phyloP scores from a whole-genome alignment of 1,139 yeast genomes.

The Blastobotrys malaysiensis region DNA sequence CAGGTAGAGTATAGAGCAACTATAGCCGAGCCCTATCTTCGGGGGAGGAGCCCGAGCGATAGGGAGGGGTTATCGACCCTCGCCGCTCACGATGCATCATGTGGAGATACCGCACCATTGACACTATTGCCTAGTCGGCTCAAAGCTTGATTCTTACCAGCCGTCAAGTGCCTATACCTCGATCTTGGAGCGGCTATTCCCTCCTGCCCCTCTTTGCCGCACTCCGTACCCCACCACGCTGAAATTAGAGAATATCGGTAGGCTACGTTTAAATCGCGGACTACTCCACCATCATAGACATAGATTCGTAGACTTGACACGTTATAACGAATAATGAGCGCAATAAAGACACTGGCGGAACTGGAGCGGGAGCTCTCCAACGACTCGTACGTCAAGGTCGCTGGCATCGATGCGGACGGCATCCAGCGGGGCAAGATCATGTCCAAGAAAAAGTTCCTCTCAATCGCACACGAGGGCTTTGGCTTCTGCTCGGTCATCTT shows the following conservation, averaged over 20 bases:
- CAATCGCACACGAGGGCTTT: conserved; percentile 28
- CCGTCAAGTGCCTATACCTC: no score
- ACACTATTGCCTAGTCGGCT: no score
- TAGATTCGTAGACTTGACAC: not conserved
- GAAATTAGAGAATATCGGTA: no score
- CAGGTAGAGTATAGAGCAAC: no score
- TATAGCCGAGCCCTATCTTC: not conserved
- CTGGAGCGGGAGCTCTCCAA: conserved; percentile 13
- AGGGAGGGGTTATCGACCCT: not conserved
- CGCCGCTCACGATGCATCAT: no score
- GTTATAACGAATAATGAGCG: not conserved
- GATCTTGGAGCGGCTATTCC: no score
- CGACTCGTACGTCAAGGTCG: conserved; percentile 31
- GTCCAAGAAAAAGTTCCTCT: conserved; percentile 29
- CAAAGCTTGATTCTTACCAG: no score
- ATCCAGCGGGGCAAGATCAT: conserved; percentile 36
- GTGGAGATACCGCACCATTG: no score
- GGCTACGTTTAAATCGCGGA: no score
- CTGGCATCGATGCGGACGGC: conserved; percentile 37
- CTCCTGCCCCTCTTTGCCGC: no score
- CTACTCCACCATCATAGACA: no score
- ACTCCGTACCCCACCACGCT: no score
- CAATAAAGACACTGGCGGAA: conserved; percentile 1
- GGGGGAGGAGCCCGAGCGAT: not conserved
- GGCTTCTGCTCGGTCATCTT: conserved; percentile 36